These are phyloP conservation scores for Chlorella sorokiniana DNA, from an alignment of 139 green algal genomes.

Conservation along the genomic window DNA sequence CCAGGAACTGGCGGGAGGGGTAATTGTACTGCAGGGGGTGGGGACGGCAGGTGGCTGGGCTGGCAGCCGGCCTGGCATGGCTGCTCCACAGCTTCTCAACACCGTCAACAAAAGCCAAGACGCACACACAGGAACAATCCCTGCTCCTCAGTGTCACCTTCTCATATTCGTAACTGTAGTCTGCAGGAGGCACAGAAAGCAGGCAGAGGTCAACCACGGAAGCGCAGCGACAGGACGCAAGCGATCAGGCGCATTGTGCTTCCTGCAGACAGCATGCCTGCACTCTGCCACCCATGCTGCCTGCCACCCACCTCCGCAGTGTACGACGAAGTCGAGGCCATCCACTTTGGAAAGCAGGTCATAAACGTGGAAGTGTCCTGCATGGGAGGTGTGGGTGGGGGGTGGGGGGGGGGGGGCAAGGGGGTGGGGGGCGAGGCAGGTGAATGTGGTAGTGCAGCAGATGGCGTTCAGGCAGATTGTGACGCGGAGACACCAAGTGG, in stretches of 20 bases:
- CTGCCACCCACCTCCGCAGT: background rate
- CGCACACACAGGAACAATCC: background rate
- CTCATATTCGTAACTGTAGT: conserved; percentile 7
- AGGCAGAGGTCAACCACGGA: no score
- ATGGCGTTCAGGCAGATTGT: background rate
- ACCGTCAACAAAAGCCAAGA: background rate
- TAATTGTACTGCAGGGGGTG: conserved; percentile 5
- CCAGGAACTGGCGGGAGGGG: background rate
- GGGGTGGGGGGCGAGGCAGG: no score
- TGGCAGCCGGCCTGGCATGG: no score
- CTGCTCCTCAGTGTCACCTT: background rate
- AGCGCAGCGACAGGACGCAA: no score
- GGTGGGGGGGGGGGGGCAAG: no score
- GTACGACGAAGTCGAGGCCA: conserved; percentile 26
- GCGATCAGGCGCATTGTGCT: no score
- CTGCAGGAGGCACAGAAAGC: background rate
- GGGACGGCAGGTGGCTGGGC: no score
- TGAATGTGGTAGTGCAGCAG: background rate
- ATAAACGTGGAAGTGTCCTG: conserved; percentile 32
- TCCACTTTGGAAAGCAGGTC: conserved; percentile 15
- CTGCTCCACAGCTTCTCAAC: background rate
- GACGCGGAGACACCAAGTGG: no score
- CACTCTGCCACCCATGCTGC: background rate
- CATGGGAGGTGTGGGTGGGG: background rate
- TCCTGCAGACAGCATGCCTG: no score